Conservation (phyloP, 129 eudicot genomes). For the Erigeron canadensis region DNA sequence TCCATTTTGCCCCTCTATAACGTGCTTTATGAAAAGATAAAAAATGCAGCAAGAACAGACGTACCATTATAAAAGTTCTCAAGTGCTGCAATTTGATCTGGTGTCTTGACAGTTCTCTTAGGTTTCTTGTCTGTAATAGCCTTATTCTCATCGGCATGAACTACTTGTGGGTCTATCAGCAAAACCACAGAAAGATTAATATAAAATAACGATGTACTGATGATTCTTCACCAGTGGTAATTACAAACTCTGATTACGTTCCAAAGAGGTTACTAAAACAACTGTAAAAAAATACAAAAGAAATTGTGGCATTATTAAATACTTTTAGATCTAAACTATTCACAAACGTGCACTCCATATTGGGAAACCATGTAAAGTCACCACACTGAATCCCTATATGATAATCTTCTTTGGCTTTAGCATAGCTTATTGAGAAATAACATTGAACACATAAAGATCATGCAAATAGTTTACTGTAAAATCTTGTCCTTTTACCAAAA, state of each 20-base stretch:
- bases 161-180: slow-evolving; percentile 42
- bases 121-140: slow-evolving; percentile 63
- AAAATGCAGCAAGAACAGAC: slow-evolving; percentile 10
- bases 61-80: slow-evolving; percentile 83
- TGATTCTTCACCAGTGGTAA: neutral
- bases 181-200: slow-evolving; percentile 25
- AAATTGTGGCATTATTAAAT: neutral
- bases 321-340: neutral
- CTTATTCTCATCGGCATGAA: slow-evolving; percentile 55
- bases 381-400: neutral
- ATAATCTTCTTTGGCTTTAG: slow-evolving; percentile 1
- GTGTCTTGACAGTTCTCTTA: slow-evolving; percentile 72
- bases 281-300: neutral
- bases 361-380: neutral
- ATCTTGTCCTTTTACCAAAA: slow-evolving; percentile 20
- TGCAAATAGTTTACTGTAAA: neutral
- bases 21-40: neutral
- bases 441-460: neutral
- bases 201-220: neutral
- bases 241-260: neutral
- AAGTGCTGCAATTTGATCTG: slow-evolving; percentile 66
- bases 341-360: neutral
- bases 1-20: slow-evolving; percentile 5
- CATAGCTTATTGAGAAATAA: slow-evolving; percentile 7
- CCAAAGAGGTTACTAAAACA: neutral